Evolutionary conservation across 2,329 filamentous ascomycete species (phyloP), one percentile per base, ranked within the genome.

Genomic region (Penicillium sp.): DNA sequence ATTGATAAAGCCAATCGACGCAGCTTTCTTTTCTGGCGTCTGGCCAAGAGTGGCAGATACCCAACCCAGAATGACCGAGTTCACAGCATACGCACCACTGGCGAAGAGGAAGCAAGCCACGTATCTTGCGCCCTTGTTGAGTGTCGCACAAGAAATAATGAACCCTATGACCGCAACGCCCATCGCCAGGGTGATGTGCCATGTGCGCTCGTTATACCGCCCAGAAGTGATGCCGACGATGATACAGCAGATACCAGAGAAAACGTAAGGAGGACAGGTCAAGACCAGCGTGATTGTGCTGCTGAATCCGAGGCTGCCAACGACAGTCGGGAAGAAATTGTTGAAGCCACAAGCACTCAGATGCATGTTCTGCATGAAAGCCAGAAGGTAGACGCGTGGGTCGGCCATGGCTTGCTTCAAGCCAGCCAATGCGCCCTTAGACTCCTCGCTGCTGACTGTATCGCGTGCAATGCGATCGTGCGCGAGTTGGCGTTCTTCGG

Each of bases 401-500:
- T 67, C 65, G 8, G 42, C 39, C 18, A 62, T 47, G 13, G 64
- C 65, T 44, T 59, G 42, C 56, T 74, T 71, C 46, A 79, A 69
- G 40, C 76, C 75, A 4, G 74, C 22, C 61, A 67, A 59, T 71
- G 78, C 3, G 75, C 73, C 5, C 72, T 79, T 5, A 73, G 76
- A 40, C 79, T 79, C 78, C 50, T 71, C 67, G 5, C 74, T 73
- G n/a, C 76, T 77, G 7, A 83, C 75, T 6, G 80, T 82, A 57
- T 85, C 82, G 46, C 75, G 73, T 46, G 79, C 76, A 69, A 81
- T 79, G 39, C 80, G 76, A 21, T 66, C 66, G 54, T 80, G 75
- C 2, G 80, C 79, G 5, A 83, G 69, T 36, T 79, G 71, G 32
- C 75, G 75, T 62, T 84, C 80, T 18, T 78, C 75, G 1, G 71